phyloP scores from a whole-genome alignment of 805 yeast species.

The Myxozyma kluyveri region DNA sequence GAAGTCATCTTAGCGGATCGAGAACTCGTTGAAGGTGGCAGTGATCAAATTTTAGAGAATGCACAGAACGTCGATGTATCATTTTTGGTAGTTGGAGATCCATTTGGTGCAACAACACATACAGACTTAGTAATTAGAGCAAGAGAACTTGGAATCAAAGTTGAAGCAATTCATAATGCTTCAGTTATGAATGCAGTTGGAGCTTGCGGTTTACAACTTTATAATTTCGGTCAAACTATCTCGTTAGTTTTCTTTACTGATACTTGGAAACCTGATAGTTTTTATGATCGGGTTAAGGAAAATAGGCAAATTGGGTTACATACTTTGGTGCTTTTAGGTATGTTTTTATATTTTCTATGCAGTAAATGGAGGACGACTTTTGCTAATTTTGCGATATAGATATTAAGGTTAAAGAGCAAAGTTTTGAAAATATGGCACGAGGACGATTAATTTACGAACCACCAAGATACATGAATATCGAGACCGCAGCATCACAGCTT shows the following conservation, averaged over 20 bases:
- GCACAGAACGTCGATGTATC: constrained; percentile 85
- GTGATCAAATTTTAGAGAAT: constrained; percentile 73
- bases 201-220: constrained; percentile 92
- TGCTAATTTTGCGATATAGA: constrained; percentile 33
- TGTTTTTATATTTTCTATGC: neutral
- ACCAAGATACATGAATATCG: constrained; percentile 91
- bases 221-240: constrained; percentile 96
- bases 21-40: constrained; percentile 87
- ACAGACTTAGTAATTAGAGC: constrained; percentile 92
- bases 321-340: constrained; percentile 72
- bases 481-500: constrained; percentile 83
- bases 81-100: constrained; percentile 94
- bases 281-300: constrained; percentile 84
- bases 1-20: constrained; percentile 87
- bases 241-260: constrained; percentile 95
- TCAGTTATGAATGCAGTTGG: constrained; percentile 98
- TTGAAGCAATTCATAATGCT: constrained; percentile 88
- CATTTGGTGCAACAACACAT: constrained; percentile 90
- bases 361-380: neutral
- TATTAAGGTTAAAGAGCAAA: constrained; percentile 95
- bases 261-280: constrained; percentile 92
- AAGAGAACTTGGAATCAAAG: constrained; percentile 71
- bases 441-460: constrained; percentile 93
- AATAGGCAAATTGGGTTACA: constrained; percentile 89
- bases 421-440: constrained; percentile 87